Conservation (phyloP, 2,329 filamentous ascomycete species). For the Aureobasidium sp. region DNA sequence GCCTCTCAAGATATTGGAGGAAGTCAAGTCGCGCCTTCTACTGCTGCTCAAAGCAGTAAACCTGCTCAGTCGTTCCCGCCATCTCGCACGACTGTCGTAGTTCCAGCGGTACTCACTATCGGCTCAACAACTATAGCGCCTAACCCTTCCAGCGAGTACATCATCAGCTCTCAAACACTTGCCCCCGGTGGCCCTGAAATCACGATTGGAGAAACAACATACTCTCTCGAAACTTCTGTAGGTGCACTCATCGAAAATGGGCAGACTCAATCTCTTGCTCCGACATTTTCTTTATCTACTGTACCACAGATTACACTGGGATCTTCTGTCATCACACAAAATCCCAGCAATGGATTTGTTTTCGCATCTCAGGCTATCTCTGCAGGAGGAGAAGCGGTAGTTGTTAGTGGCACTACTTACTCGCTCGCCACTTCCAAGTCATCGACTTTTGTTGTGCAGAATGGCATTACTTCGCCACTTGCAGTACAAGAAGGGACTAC, state of each 20-base stretch:
- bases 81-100: background rate
- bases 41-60: background rate
- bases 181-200: conserved; percentile 13
- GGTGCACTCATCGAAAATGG: background rate
- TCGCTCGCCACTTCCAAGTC: background rate
- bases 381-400: conserved; percentile 13
- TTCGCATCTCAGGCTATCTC: conserved; percentile 11
- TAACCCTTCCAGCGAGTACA: background rate
- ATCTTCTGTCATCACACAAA: background rate
- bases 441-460: background rate
- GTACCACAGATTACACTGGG: background rate
- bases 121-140: background rate
- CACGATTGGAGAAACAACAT: background rate
- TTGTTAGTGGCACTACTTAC: conserved; percentile 1
- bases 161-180: conserved; percentile 16
- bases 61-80: background rate
- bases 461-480: background rate
- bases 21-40: background rate
- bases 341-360: background rate
- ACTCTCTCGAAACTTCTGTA: background rate
- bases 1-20: background rate
- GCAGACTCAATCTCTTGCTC: background rate
- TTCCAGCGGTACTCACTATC: background rate
- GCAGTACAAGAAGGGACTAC: background rate
- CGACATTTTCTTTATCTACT: background rate